Percentiles rank a stretch among this genome's conserved stretches.
phyloP scores from a whole-genome alignment of 352 stramenopile genomes.

The Pythium sukuiense region DNA sequence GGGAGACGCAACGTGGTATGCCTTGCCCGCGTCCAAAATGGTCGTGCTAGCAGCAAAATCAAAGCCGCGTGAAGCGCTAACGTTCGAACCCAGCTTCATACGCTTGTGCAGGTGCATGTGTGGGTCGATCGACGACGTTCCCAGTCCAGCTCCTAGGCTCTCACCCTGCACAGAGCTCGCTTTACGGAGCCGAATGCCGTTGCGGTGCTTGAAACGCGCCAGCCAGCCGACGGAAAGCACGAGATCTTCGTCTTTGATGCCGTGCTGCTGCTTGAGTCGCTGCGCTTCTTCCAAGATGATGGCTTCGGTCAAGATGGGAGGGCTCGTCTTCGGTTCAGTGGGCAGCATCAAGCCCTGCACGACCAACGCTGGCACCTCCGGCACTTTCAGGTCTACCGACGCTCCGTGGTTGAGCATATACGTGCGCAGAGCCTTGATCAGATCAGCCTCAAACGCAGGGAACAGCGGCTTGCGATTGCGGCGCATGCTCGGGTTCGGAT shows the following conservation, averaged over 20 bases:
- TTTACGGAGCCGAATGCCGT: slow-evolving; percentile 70
- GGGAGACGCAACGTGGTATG: neutral
- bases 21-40: neutral
- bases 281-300: slow-evolving; percentile 77
- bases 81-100: neutral
- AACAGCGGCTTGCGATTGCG: slow-evolving; percentile 69
- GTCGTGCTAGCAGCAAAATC: neutral
- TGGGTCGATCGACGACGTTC: neutral
- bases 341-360: neutral
- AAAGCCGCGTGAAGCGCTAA: neutral
- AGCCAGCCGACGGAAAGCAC: slow-evolving; percentile 77
- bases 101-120: neutral
- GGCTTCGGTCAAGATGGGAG: slow-evolving; percentile 49
- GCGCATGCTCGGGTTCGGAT: slow-evolving; percentile 77
- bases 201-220: slow-evolving; percentile 67
- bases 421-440: slow-evolving; percentile 50
- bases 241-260: slow-evolving; percentile 62
- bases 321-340: neutral
- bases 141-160: neutral
- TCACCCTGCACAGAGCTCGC: neutral
- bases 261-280: slow-evolving; percentile 62
- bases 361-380: slow-evolving; percentile 2
- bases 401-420: slow-evolving; percentile 26
- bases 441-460: slow-evolving; percentile 63
- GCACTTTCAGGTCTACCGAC: neutral